Evolutionary conservation across 805 yeast species (phyloP), one percentile per base, ranked within the genome.

Genomic region (Saturnispora halmiae): DNA sequence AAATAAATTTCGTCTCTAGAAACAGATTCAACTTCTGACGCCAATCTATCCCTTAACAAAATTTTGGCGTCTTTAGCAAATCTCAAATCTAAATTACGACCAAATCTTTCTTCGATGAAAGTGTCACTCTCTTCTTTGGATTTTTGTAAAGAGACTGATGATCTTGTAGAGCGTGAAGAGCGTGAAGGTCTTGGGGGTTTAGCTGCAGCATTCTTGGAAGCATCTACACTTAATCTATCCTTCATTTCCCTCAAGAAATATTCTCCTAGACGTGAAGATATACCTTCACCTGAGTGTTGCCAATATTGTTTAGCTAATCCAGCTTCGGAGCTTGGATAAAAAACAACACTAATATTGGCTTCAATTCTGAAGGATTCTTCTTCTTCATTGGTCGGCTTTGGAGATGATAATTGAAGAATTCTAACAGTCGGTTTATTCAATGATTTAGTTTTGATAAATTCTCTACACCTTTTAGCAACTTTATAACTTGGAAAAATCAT

Each of bases 211-310:
- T 52, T 51, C 31, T 46, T 46, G 24, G 50, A 49, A 16, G 46
- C 51, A 21, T 47, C 50, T 11, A 51, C 52, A 14, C 50, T 54
- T 57, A 46, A 59, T 51, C 55, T 70, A 51, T 51, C 55, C 40
- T 55, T 70, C 54, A 82, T 61, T 55, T 77, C 84, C 45, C 75
- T 76, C 44, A 82, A 60, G 36, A 83, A 77, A 53, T 85, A 92
- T 59, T 88, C 96, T 1, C 87, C 96, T 56, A 79, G 64, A 52
- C 97, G 69, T 27, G 95, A 84, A 13, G 95, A 84, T 21, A 92
- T 74, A n/a, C 96, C 95, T 60, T 90, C 96, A 21, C 99, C 99
- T 0, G 95, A 68, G 54, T 88, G 96, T 59, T 90, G 96, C 98
- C 98, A 92, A 63, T 85, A 92, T 51, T 77, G 77, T 56, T 85